Evolutionary conservation across 164 flowering plant genomes (phyloP).

Genomic region (Annona squamosa): DNA sequence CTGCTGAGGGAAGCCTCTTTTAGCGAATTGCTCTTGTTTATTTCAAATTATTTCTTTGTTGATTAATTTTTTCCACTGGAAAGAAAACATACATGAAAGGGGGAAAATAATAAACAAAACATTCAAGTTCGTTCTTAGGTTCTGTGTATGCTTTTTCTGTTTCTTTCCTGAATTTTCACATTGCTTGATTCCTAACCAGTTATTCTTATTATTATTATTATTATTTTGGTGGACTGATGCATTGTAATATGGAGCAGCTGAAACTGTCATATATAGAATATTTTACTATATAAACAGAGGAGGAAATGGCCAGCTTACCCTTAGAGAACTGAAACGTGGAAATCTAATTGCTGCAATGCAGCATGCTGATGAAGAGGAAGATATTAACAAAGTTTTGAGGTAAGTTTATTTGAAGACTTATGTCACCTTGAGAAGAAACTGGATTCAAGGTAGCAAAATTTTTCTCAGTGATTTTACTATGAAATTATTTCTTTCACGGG

Average conservation of each 20-base stretch:
- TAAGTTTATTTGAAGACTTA: conserved; percentile 14
- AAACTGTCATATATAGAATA: conserved; percentile 97
- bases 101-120: too few relatives aligned
- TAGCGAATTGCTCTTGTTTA: too few relatives aligned
- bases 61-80: too few relatives aligned
- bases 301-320: conserved; percentile 82
- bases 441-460: not conserved
- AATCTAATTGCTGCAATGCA: conserved; percentile 91
- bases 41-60: too few relatives aligned
- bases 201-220: not conserved
- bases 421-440: not conserved
- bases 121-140: too few relatives aligned
- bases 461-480: too few relatives aligned
- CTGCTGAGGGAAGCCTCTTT: too few relatives aligned
- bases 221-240: conserved; percentile 6
- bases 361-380: conserved; percentile 97
- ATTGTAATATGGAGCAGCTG: conserved; percentile 53
- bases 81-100: too few relatives aligned
- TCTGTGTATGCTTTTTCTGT: too few relatives aligned
- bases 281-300: conserved; percentile 86
- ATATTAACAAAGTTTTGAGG: conserved; percentile 96
- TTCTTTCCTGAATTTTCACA: too few relatives aligned
- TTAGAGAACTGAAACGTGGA: conserved; percentile 90
- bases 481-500: too few relatives aligned
- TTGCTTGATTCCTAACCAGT: too few relatives aligned